phyloP scores from a whole-genome alignment of 345 rosid species.

The Salix brachista region DNA sequence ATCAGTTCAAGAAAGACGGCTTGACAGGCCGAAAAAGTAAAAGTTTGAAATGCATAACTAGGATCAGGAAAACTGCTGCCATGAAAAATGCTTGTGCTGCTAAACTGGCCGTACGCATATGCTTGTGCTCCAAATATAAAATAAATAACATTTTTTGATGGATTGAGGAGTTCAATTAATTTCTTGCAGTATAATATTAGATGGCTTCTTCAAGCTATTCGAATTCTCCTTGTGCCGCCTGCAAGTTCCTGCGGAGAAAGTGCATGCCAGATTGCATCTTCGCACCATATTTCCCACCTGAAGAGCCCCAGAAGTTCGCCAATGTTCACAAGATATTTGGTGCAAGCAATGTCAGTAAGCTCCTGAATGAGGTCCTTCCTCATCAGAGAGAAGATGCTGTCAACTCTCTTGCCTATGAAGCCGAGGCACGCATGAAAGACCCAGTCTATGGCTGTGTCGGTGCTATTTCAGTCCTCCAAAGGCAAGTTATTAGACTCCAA shows the following conservation, averaged over 20 bases:
- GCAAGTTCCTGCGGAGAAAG: constrained; percentile 35
- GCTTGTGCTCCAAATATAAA: not conserved
- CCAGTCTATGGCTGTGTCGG: constrained; percentile 36
- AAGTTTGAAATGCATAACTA: constrained; percentile 9
- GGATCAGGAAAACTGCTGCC: not conserved
- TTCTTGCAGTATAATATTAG: not conserved
- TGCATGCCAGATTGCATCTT: constrained; percentile 32
- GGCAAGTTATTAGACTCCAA: constrained; percentile 30
- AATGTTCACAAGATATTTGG: constrained; percentile 35
- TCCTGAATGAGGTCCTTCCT: constrained; percentile 26
- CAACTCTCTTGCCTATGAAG: constrained; percentile 35
- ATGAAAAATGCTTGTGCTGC: not conserved
- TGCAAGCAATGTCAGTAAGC: constrained; percentile 33
- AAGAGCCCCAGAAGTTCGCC: constrained; percentile 29
- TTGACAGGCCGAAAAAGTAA: constrained; percentile 18
- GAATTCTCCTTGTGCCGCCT: constrained; percentile 34
- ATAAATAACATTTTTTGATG: not conserved
- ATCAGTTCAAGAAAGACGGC: constrained; percentile 23
- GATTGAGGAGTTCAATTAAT: not conserved
- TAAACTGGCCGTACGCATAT: not conserved
- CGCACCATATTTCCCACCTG: constrained; percentile 31
- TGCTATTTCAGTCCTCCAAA: constrained; percentile 34
- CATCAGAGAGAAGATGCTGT: constrained; percentile 37
- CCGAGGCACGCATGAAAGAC: constrained; percentile 32
- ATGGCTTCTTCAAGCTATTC: constrained; percentile 29